phyloP scores from a whole-genome alignment of 345 rosid genomes.

The Excoecaria cochinchinensis region DNA sequence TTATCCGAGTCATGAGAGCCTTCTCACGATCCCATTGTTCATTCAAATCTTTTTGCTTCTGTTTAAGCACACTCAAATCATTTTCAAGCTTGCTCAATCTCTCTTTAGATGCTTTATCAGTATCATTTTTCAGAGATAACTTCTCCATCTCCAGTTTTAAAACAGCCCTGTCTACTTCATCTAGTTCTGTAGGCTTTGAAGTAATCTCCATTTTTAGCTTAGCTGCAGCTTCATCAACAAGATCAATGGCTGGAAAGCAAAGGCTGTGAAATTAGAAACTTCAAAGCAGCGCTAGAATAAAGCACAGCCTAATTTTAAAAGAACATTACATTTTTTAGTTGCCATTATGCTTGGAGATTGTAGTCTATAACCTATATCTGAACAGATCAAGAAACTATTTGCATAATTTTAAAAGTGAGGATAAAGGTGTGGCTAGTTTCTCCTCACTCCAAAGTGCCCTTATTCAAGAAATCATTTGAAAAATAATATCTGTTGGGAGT shows the following conservation, averaged over 20 bases:
- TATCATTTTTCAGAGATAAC: constrained; percentile 76
- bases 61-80: constrained; percentile 57
- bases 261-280: constrained; percentile 9
- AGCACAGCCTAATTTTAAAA: not conserved
- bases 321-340: not conserved
- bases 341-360: not conserved
- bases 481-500: too few species aligned
- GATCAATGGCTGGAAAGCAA: constrained; percentile 79
- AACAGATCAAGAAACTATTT: too few species aligned
- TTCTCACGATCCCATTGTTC: constrained; percentile 80
- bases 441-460: too few species aligned
- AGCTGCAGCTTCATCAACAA: constrained; percentile 95
- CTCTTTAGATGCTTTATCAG: constrained; percentile 83
- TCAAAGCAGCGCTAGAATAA: not conserved
- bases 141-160: constrained; percentile 95
- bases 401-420: too few species aligned
- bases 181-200: constrained; percentile 91
- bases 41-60: constrained; percentile 66
- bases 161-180: constrained; percentile 83
- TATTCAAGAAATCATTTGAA: too few species aligned
- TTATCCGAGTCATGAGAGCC: constrained; percentile 64
- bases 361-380: too few species aligned
- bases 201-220: constrained; percentile 98
- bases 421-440: too few species aligned
- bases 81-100: constrained; percentile 72